These are phyloP conservation scores for Geranium incanum DNA, from an alignment of 441 rosid genomes.

Conservation along the genomic window DNA sequence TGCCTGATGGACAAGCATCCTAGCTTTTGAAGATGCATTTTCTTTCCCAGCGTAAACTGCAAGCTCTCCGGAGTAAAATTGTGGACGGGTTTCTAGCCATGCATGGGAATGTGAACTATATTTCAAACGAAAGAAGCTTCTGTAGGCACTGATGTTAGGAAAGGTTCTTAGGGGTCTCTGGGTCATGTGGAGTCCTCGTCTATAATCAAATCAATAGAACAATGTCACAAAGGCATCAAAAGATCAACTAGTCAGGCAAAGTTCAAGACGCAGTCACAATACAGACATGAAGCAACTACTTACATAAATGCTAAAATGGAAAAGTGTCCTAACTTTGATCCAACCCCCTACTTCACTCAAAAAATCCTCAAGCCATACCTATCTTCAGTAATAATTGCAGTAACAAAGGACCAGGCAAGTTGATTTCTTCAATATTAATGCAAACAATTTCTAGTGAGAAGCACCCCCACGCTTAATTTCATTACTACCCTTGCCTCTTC, in stretches of 20 bases:
- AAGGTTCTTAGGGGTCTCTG: background rate
- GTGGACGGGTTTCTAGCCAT: background rate
- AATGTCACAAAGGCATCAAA: background rate
- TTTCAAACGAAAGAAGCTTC: slow-evolving; percentile 5
- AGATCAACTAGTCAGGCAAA: background rate
- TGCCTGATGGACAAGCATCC: slow-evolving; percentile 1
- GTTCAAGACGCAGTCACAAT: background rate
- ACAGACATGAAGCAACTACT: background rate
- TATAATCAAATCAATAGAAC: background rate
- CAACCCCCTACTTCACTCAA: background rate
- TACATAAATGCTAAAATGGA: background rate
- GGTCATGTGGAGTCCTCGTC: slow-evolving; percentile 1
- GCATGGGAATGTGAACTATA: background rate
- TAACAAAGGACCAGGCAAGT: background rate
- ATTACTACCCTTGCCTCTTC: background rate
- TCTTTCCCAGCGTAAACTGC: background rate
- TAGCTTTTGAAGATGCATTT: slow-evolving; percentile 6
- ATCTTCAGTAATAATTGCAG: background rate
- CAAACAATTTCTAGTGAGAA: background rate
- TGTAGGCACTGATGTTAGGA: background rate
- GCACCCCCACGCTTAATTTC: background rate
- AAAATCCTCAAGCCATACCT: background rate
- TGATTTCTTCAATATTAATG: background rate
- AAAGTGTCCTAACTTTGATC: background rate
- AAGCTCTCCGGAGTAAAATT: background rate